Evolutionary conservation across 305 asterid species (phyloP).

Genomic region (Fraxinus xanthoxyloides): DNA sequence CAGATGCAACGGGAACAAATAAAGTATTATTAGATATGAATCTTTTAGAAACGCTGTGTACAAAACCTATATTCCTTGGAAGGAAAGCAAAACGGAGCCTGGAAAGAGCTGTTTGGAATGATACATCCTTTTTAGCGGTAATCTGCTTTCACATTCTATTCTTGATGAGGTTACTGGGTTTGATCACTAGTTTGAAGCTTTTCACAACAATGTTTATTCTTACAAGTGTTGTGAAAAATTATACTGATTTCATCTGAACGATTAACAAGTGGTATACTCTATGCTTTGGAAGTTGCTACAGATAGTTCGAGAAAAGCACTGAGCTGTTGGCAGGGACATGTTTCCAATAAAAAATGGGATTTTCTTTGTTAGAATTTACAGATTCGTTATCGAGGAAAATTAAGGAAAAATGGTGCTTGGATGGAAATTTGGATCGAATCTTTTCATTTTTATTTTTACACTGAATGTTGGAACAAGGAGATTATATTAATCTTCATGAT

Average conservation of each 20-base stretch:
- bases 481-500: not conserved
- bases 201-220: not conserved
- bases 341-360: not conserved
- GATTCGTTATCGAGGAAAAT: not conserved
- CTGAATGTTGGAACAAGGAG: not conserved
- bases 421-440: not conserved
- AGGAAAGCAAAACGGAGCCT: conserved; percentile 83
- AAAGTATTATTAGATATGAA: conserved; percentile 83
- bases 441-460: not conserved
- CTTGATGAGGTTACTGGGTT: not conserved
- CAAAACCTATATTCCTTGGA: conserved; percentile 86
- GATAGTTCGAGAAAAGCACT: not conserved
- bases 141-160: conserved; percentile 19
- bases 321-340: not conserved
- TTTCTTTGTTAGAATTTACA: not conserved
- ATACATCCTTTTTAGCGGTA: conserved; percentile 88
- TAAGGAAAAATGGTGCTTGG: not conserved
- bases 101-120: conserved; percentile 97
- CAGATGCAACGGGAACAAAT: conserved; percentile 75
- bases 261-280: not conserved
- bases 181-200: not conserved
- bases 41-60: conserved; percentile 71
- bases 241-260: not conserved
- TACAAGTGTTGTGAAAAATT: not conserved
- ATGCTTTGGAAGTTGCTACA: not conserved